Evolutionary conservation across 2,329 filamentous ascomycete genomes (phyloP).

Genomic region (Colletotrichum coccodes): DNA sequence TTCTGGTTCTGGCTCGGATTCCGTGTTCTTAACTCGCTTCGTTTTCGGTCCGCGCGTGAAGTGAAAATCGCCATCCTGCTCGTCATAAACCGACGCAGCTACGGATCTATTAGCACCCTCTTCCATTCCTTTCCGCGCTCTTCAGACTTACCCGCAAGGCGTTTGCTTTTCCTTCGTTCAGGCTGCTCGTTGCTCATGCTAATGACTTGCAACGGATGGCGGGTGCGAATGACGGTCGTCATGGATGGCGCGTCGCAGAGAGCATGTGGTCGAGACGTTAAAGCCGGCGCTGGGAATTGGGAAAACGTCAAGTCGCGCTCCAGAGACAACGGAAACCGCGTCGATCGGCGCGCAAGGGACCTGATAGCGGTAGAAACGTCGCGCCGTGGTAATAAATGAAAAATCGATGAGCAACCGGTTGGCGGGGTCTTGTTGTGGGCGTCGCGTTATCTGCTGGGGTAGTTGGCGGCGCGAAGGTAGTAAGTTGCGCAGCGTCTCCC

Average conservation of each 20-base stretch:
- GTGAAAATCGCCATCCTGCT: slow-evolving; percentile 81
- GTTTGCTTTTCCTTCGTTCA: slow-evolving; percentile 71
- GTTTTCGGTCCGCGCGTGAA: slow-evolving; percentile 77
- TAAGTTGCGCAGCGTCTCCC: slow-evolving; percentile 12
- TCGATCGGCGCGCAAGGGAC: slow-evolving; percentile 14
- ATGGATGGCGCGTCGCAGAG: slow-evolving; percentile 63
- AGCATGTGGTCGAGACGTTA: slow-evolving; percentile 24
- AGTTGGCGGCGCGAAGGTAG: slow-evolving; percentile 19
- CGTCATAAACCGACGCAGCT: slow-evolving; percentile 54
- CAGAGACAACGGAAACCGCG: slow-evolving; percentile 15
- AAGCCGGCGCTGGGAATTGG: neutral
- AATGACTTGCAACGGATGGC: slow-evolving; percentile 72
- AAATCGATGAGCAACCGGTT: neutral
- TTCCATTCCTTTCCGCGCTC: slow-evolving; percentile 48
- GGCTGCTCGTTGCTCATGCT: slow-evolving; percentile 75
- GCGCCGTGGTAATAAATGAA: neutral
- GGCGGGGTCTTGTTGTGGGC: slow-evolving; percentile 12
- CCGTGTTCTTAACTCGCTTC: slow-evolving; percentile 71
- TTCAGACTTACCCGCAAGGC: slow-evolving; percentile 66
- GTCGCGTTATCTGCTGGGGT: slow-evolving; percentile 23
- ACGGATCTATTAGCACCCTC: slow-evolving; percentile 73
- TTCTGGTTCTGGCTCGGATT: slow-evolving; percentile 52
- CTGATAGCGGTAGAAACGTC: neutral
- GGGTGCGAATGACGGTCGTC: slow-evolving; percentile 75
- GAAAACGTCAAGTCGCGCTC: slow-evolving; percentile 14